phyloP scores from a whole-genome alignment of 2,329 filamentous ascomycete genomes.

The Beauveria caledonica region DNA sequence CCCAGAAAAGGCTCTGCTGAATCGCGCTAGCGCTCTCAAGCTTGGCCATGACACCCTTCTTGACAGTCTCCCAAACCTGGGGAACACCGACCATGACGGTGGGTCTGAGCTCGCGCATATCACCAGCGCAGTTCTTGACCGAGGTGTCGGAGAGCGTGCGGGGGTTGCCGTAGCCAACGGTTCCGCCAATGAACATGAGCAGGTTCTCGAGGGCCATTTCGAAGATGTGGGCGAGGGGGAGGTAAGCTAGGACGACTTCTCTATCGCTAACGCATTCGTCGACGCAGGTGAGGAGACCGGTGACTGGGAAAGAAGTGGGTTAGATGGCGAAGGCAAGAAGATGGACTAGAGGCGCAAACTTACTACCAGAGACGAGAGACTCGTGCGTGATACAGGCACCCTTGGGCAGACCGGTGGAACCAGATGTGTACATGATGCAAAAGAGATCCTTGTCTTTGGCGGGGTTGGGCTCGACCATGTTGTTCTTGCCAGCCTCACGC shows the following conservation, averaged over 20 bases:
- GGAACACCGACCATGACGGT: slow-evolving; percentile 91
- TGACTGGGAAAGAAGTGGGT: slow-evolving; percentile 38
- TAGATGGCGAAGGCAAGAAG: neutral
- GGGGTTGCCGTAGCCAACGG: slow-evolving; percentile 87
- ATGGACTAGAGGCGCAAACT: slow-evolving; percentile 25
- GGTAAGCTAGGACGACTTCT: slow-evolving; percentile 79
- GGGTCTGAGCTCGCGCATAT: slow-evolving; percentile 85
- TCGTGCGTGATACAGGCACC: slow-evolving; percentile 77
- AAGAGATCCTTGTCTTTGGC: slow-evolving; percentile 70
- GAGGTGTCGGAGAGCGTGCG: slow-evolving; percentile 80
- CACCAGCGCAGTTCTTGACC: slow-evolving; percentile 82
- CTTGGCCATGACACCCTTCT: slow-evolving; percentile 82
- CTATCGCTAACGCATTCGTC: slow-evolving; percentile 68
- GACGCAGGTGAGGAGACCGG: slow-evolving; percentile 72
- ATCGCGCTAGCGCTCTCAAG: slow-evolving; percentile 65
- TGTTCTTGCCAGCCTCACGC: slow-evolving; percentile 51
- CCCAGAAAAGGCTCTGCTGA: slow-evolving; percentile 70
- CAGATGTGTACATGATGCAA: slow-evolving; percentile 83
- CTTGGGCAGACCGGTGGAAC: slow-evolving; percentile 83
- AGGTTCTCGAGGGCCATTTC: slow-evolving; percentile 95
- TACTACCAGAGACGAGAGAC: slow-evolving; percentile 64
- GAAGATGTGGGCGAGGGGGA: slow-evolving; percentile 91
- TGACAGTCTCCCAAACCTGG: slow-evolving; percentile 93
- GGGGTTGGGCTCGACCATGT: slow-evolving; percentile 61
- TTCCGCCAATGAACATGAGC: slow-evolving; percentile 80